These are phyloP conservation scores for Toxicodendron radicans DNA, from an alignment of 345 rosid species.

Conservation along the genomic window DNA sequence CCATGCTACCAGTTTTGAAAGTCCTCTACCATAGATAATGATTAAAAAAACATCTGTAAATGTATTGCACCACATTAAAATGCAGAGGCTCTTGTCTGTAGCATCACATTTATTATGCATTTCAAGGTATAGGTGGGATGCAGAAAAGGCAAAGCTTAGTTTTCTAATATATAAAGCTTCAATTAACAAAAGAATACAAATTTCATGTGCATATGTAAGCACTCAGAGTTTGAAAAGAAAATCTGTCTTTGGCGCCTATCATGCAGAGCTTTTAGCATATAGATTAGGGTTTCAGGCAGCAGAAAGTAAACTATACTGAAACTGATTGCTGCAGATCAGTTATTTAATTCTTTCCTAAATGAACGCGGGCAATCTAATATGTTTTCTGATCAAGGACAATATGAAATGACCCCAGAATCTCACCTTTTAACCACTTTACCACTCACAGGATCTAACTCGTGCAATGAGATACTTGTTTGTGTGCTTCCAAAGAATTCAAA, in stretches of 20 bases:
- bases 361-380: slow-evolving; percentile 1
- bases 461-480: slow-evolving; percentile 58
- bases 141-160: no score
- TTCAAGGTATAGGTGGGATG: background rate
- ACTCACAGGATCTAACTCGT: slow-evolving; percentile 47
- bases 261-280: background rate
- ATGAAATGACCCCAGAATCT: slow-evolving; percentile 10
- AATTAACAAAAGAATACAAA: background rate
- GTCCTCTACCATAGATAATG: background rate
- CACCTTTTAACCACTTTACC: slow-evolving; percentile 50
- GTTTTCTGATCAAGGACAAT: background rate
- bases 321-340: background rate
- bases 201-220: background rate
- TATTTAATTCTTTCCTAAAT: background rate
- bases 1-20: background rate
- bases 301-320: background rate
- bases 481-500: slow-evolving; percentile 67
- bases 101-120: background rate
- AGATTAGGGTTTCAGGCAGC: background rate
- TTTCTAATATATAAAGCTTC: background rate
- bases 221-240: background rate
- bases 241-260: background rate
- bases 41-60: background rate
- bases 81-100: background rate
- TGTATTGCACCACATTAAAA: background rate